Base-by-base conservation (phyloP, 2,329 filamentous ascomycete species). In the Aureobasidium mangrovei region DNA sequence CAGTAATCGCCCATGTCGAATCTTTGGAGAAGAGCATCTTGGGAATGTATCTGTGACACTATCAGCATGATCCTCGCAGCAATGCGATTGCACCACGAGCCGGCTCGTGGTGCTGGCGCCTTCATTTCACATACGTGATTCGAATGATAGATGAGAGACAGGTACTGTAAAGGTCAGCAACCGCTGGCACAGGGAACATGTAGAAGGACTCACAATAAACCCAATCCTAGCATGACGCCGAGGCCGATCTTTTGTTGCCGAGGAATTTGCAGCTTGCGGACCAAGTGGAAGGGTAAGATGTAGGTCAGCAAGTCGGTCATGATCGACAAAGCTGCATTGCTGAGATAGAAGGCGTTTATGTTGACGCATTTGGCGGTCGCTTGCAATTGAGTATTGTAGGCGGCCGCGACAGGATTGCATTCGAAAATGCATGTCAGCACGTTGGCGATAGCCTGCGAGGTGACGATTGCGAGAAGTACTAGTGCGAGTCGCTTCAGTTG, bases 381-480 rank as follows among this genome's bases (percentile, higher is more conserved):
- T n/a, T 29, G 24, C 6, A 52, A 31, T 31, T 52, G 39, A 10
- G 9, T 3, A 2, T 39, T 43, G 24, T 43, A 52, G 3, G 48
- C 39, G 7, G 31, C 48, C 4, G 38, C 39, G 7, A 52, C 29
- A 3, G 48, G 48, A 12, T 31, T 42, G 7, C 48, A 52, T 24
- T 52, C 36, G 10, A 52, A 52, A 18, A 52, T 52, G 26, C 48
- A 52, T 29, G 48, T 52, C 10, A 52, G 31, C 7, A 52, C 48
- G n/a, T 52, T 52, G 40, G 48, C 48, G 12, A 42, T 4, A 28
- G 48, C 48, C 40, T 52, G 48, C 31, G 36, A 42, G 8, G 33
- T 5, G 10, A 52, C 48, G 7, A 52, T 31, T 24, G 32, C 48
- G 8, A 52, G 24, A 12, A 52, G 32, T 35, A 42, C 10, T 27